These are phyloP conservation scores for Malus hybrid DNA, from an alignment of 331 rosid species.

Conservation along the genomic window DNA sequence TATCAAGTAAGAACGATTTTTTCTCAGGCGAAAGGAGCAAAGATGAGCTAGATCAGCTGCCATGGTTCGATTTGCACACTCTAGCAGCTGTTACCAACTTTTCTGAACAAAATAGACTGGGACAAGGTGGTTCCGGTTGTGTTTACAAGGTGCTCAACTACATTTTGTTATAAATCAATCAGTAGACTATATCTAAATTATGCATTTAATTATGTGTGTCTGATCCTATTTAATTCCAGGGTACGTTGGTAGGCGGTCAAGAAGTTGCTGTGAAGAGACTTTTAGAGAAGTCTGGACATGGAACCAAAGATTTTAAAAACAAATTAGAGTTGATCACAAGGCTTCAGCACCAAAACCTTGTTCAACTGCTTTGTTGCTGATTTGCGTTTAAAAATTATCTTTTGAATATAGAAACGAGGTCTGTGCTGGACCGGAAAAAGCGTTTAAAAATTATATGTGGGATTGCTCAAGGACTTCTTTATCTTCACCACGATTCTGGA, in stretches of 20 bases:
- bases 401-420: constrained; percentile 10
- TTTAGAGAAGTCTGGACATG: constrained; percentile 46
- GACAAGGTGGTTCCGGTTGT: constrained; percentile 24
- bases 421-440: not conserved
- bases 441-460: not conserved
- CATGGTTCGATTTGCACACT: constrained; percentile 1
- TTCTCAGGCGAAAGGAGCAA: constrained; percentile 35
- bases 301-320: constrained; percentile 62
- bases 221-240: constrained; percentile 30
- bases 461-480: not conserved
- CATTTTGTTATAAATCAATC: not conserved
- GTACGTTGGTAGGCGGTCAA: constrained; percentile 44
- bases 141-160: constrained; percentile 24
- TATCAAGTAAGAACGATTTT: constrained; percentile 34
- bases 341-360: constrained; percentile 83
- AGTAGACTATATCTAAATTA: not conserved
- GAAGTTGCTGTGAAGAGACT: constrained; percentile 51
- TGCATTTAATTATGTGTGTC: not conserved
- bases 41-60: constrained; percentile 59
- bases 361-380: constrained; percentile 57
- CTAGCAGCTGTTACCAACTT: constrained; percentile 9
- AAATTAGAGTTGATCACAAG: constrained; percentile 59
- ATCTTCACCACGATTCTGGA: constrained; percentile 1
- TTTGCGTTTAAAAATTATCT: constrained; percentile 26
- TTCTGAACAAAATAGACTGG: constrained; percentile 17